A percentile compares a stretch with the other conserved stretches of the same genome.
phyloP scores from a whole-genome alignment of 805 yeast genomes.

The Cyberlindnera maritima region DNA sequence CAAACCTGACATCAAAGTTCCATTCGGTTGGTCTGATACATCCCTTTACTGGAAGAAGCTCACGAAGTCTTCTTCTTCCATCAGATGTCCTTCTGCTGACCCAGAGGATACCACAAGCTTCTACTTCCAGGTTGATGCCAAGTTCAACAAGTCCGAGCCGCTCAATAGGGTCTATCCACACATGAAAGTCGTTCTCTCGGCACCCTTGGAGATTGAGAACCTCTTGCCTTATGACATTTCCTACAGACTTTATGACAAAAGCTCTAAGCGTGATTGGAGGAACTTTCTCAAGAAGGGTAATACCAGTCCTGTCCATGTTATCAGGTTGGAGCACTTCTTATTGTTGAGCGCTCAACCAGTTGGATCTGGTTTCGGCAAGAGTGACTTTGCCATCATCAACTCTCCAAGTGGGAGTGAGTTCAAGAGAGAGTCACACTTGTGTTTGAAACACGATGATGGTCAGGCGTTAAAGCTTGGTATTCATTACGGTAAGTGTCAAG shows the following conservation, averaged over 20 bases:
- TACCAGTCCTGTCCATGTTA: slow-evolving; percentile 75
- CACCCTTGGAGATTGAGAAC: slow-evolving; percentile 86
- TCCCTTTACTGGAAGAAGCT: slow-evolving; percentile 65
- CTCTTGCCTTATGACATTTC: slow-evolving; percentile 77
- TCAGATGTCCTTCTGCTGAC: slow-evolving; percentile 55
- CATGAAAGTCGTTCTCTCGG: slow-evolving; percentile 69
- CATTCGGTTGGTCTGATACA: slow-evolving; percentile 68
- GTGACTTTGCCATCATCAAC: slow-evolving; percentile 72
- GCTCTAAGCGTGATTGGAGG: slow-evolving; percentile 62
- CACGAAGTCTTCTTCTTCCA: slow-evolving; percentile 44
- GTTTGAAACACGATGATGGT: slow-evolving; percentile 58
- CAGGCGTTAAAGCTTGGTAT: slow-evolving; percentile 63
- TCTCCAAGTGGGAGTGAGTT: slow-evolving; percentile 52
- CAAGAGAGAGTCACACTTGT: slow-evolving; percentile 50
- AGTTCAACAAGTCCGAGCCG: slow-evolving; percentile 63
- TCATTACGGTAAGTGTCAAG: slow-evolving; percentile 53
- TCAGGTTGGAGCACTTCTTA: slow-evolving; percentile 66
- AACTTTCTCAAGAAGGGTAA: slow-evolving; percentile 62
- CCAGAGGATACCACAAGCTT: slow-evolving; percentile 44
- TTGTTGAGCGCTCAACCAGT: slow-evolving; percentile 67
- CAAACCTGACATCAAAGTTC: slow-evolving; percentile 55
- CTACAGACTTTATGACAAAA: slow-evolving; percentile 75
- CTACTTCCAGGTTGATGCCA: slow-evolving; percentile 72
- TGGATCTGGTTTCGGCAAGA: slow-evolving; percentile 56
- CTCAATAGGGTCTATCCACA: slow-evolving; percentile 79